Evolutionary conservation across 2,329 filamentous ascomycete genomes (phyloP), one percentile per base, ranked within the genome.

Genomic region (Aspergillus pseudoglaucus): DNA sequence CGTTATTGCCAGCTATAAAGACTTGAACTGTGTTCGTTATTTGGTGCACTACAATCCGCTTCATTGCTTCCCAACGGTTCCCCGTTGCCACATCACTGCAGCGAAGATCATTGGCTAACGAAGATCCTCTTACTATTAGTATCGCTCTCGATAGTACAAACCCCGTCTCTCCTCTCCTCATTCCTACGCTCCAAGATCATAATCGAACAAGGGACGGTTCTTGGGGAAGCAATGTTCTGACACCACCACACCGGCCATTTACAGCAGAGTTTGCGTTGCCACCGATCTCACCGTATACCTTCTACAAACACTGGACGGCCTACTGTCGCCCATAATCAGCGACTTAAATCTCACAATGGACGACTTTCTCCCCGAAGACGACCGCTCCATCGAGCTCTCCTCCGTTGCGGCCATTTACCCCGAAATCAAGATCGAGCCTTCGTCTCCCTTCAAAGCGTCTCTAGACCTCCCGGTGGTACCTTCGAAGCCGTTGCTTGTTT

Each of bases 371-470:
- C 46, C 48, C 9, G 74, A 78, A 10, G 80, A 84, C 59, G 81
- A 84, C 55, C 75, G 81, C 52, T 70, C 73, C 25, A 74, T 82
- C 55, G 81, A 85, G 64, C 68, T 84, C 42, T 74, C 72, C 8
- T 75, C 80, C 20, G 74, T 85, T 48, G 71, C 74, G 40, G 80
- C 81, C 44, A 85, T 85, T 48, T 85, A 74, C 50, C 81, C 81
- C 1, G 81, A 85, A 64, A 73, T 84, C 15, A 64, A 68, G 27
- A 62, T 77, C 49, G 72, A 81, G 46, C 59, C 73, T 7, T 56
- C 59, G 7, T 60, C 69, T 30, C 69, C 72, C 0, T 79, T 75
- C 57, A 65, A 66, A 47, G 79, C 78, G 1, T 73, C 70, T 4
- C 69, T 85, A 42, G 74, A 81, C 18, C 61, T 85, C 15, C 70